Conservation (phyloP, 306 rosid species). For the Ormosia emarginata region DNA sequence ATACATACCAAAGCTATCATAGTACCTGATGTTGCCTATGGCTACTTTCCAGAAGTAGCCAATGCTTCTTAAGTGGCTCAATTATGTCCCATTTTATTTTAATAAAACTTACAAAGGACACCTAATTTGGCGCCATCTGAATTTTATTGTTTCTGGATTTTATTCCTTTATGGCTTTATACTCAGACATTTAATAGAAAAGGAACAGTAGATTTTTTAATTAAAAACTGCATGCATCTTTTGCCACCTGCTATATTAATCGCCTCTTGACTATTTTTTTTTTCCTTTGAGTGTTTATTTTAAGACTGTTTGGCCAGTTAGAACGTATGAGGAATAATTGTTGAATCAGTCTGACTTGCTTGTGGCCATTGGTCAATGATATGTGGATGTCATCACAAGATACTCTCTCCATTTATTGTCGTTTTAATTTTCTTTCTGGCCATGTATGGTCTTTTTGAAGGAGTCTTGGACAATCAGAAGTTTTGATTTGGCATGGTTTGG, state of each 20-base stretch:
- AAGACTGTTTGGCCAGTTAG: not conserved
- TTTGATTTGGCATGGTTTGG: not conserved
- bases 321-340: not conserved
- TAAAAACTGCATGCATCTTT: not conserved
- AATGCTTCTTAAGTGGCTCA: not conserved
- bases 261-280: not conserved
- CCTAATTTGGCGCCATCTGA: not conserved
- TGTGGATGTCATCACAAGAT: not conserved
- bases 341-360: not conserved
- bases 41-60: not conserved
- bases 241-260: not conserved
- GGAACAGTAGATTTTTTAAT: not conserved
- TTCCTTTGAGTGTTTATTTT: not conserved
- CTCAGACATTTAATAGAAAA: not conserved
- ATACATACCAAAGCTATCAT: not conserved
- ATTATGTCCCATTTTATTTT: too few species aligned
- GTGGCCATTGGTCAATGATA: not conserved
- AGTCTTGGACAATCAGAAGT: not conserved
- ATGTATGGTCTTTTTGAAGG: not conserved
- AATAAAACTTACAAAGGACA: not conserved
- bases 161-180: not conserved
- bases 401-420: not conserved
- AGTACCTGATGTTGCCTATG: not conserved
- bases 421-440: not conserved
- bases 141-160: not conserved